phyloP scores from a whole-genome alignment of 2,329 filamentous ascomycete species.

The Arthroderma sp. region DNA sequence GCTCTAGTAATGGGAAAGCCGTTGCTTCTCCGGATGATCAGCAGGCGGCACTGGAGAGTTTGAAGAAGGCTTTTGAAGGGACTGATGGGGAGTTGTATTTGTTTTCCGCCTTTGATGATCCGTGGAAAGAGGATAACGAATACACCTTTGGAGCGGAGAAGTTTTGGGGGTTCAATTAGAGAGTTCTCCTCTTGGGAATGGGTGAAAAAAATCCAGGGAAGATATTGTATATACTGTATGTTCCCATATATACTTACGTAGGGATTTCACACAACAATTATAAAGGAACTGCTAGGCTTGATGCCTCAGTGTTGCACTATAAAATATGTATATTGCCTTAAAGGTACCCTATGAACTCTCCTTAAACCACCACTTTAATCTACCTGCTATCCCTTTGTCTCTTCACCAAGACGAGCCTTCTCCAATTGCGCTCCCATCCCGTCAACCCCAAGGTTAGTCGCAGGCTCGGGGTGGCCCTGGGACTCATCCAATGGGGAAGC shows the following conservation, averaged over 20 bases:
- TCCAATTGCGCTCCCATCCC: no score
- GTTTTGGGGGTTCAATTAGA: conserved; percentile 53
- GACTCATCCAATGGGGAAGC: no score
- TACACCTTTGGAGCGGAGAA: conserved; percentile 58
- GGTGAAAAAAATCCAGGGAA: neutral
- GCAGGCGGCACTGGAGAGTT: conserved; percentile 48
- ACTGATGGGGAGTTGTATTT: conserved; percentile 44
- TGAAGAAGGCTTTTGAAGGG: conserved; percentile 46
- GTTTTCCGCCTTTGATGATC: conserved; percentile 67
- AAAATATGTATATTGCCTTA: no score
- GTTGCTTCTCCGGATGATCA: conserved; percentile 58
- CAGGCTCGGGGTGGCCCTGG: no score
- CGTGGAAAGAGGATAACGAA: conserved; percentile 57
- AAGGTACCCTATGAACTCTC: no score
- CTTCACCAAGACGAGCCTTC: no score
- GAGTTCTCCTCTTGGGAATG: neutral
- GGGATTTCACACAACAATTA: neutral
- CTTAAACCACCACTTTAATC: no score
- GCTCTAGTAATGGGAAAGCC: conserved; percentile 52
- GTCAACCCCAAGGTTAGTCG: no score
- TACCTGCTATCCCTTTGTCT: no score
- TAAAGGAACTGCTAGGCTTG: no score
- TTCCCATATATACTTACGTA: neutral
- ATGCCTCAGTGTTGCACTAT: no score
- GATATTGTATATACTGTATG: neutral